Evolutionary conservation across 345 rosid species (phyloP), one percentile per base, ranked within the genome.

Genomic region (Bretschneidera sinensis): DNA sequence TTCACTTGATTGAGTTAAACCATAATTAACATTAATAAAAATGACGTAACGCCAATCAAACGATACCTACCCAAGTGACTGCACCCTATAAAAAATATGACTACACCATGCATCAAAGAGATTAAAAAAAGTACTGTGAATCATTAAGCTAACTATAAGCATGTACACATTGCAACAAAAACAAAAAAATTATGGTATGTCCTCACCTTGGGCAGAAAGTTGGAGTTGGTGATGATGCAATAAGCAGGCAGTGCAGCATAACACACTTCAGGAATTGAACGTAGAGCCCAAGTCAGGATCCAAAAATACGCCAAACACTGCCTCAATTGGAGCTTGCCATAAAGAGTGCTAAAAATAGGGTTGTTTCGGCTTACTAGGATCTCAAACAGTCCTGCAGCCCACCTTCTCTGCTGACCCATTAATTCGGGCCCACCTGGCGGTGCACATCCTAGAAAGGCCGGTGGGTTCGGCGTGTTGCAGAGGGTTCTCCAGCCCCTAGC

Each of bases 381-480:
- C 64, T 85, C 86, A 14, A 77, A 78, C 13, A 79, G 18, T 8
- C 91, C 88, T 0, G 81, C 75, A n/a, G 74, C 35, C 88, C 88
- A 85, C 52, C 85, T 75, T 55, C 79, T 83, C 24, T 71, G 70
- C 50, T 85, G 91, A 28, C 48, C 63, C 81, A 83, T 24, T 0
- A 63, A 48, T 6, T 43, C 55, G 0, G 84, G 79, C 0, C 77
- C 73, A 5, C 66, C 56, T 0, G 68, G 3, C 0, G 86, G 85
- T 1, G 76, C 67, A 35, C 81, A 83, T 0, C 91, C 88, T 15
- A 75, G 43, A 47, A 85, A 85, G 2, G 80, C 80, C 0, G 67
- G 72, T 9, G 78, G 80, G 0, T 79, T 5, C 0, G 76, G 84
- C 0, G 34, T 5, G 9, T 52, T 62, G 0, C n/a, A 47, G 1